Base-by-base conservation (phyloP, 805 yeast species). In the Cyberlindnera meyerae region DNA sequence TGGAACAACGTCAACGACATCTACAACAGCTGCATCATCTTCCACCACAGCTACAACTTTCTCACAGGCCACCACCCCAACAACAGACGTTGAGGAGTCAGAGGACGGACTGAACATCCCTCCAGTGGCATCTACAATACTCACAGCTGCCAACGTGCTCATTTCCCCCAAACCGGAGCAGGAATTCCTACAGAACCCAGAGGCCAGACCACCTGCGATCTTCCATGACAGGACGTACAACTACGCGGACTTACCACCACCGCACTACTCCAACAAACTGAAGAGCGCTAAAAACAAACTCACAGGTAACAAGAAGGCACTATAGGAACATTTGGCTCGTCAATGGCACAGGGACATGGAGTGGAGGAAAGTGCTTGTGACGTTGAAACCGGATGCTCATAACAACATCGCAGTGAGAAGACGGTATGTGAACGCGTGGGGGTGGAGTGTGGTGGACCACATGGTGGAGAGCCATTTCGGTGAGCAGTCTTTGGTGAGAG, bases 371-470 rank as follows among this genome's bases (percentile, higher is more conserved):
- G 96, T 93, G 3, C 62, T 93, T 18, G 96, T 89, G 1, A 77
- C 77, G 29, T 62, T 93, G 45, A 74, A 78, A 45, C 96, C 97
- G 0, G 98, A 90, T 58, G 96, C 98, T 0, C 98, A 90, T 55
- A 90, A 90, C 52, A 90, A 88, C 52, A 88, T 93, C 20, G 70
- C 86, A 18, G 97, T 90, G 1, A 67, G 98, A 44, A 70, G 98
- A 47, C 64, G 85, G 43, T 93, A 85, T 65, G 81, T 94, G 6
- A 90, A 90, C 61, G 93, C 96, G 0, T 89, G 82, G 61, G 98
- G 98, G 2, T 87, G 96, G 93, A 86, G 84, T 1, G 95, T 87
- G 0, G 69, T 90, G n/a, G 82, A 80, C 29, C 96, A 90, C 58
- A 51, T 89, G 47, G 84, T 82, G 1, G 66, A 73, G 12, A 72